Base-by-base conservation (phyloP, 2,329 filamentous ascomycete species). In the Hypoxylon sp. region DNA sequence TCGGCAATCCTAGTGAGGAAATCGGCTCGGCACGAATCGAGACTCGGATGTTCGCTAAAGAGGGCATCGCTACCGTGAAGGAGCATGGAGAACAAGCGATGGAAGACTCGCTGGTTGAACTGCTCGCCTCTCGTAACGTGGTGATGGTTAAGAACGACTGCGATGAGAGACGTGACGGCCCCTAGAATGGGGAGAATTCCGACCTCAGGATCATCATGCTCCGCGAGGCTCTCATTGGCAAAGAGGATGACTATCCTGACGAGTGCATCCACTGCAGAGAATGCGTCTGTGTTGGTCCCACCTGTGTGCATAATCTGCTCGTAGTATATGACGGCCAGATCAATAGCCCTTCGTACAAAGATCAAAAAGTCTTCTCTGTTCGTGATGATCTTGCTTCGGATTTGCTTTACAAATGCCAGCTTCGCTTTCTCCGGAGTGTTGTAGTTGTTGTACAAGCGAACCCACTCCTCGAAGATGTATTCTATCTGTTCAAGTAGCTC, bases 381-480 rank as follows among this genome's bases (percentile, higher is more conserved):
- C 43, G 83, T 82, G 66, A 97, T 82, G 12, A 94, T 77, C 59
- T 83, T 82, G 48, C 86, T 80, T 63, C 93, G 88, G 66, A 97
- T 77, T 70, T 97, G 93, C 63, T 88, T 85, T 34, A 97, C 82
- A 71, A 97, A 97, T 1, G 89, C 83, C 4, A 81, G 75, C 44
- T 86, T 78, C 0, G 87, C 82, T 65, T 88, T 89, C 55, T 91
- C 88, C 3, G 87, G 86, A 3, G 87, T 84, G 60, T 87, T 84
- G n/a, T 85, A 81, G 63, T 91, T 90, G 70, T 88, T 88, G 73
- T 81, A 88, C 5, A 97, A 81, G 52, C 88, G 86, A 19, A 93
- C 83, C 94, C 94, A 99, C 73, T 99, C 94, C 31, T 93, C 91
- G 65, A 99, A 97, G 13, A 97, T 81, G 67, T 99, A 97, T 63